These are phyloP conservation scores for Cryphonectria radicalis DNA, from an alignment of 2,329 filamentous ascomycete genomes.

Conservation along the genomic window DNA sequence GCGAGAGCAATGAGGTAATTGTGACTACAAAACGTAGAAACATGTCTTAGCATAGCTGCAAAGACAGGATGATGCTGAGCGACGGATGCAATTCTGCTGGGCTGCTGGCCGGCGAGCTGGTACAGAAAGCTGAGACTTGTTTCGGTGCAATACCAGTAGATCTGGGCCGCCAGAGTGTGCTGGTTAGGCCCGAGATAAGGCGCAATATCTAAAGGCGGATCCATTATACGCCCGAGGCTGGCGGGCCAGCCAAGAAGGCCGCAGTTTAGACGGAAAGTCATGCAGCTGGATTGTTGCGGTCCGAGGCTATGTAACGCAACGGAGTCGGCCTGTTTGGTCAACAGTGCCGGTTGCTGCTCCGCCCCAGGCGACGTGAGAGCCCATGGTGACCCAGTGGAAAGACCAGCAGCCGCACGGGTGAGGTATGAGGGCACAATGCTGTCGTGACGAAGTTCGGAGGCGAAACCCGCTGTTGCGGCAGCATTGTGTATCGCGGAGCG, in stretches of 20 bases:
- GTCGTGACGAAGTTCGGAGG: neutral
- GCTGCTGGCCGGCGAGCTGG: conserved; percentile 3
- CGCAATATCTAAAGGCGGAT: conserved; percentile 7
- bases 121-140: conserved; percentile 8
- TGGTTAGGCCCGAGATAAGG: conserved; percentile 15
- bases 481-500: neutral
- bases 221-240: neutral
- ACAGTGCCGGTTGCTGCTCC: neutral
- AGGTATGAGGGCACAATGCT: neutral
- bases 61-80: conserved; percentile 11
- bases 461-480: neutral
- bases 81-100: neutral
- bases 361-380: neutral
- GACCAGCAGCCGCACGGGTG: neutral
- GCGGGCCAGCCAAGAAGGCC: neutral
- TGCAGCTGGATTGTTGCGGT: neutral
- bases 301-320: neutral
- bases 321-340: neutral
- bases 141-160: conserved; percentile 18
- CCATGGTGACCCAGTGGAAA: neutral
- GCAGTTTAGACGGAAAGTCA: neutral
- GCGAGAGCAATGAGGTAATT: conserved; percentile 16
- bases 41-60: neutral
- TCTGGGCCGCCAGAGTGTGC: conserved; percentile 6
- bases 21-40: conserved; percentile 9